These are phyloP conservation scores for Thermothelomyces thermophilus DNA, from an alignment of 2,329 filamentous ascomycete species.

Conservation along the genomic window DNA sequence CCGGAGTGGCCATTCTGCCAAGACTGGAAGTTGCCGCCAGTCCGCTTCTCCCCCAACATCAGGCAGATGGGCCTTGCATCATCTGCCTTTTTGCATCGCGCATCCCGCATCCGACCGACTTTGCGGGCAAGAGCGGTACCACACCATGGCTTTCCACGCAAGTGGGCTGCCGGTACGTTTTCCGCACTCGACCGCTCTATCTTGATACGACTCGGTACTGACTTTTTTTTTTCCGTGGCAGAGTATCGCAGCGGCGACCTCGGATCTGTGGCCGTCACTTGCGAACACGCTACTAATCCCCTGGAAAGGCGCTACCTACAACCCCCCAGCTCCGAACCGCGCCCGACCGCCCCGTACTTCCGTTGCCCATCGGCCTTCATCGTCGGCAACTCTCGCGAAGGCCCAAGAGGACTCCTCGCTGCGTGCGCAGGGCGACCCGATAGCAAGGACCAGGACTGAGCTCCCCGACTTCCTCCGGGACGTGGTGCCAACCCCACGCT, in stretches of 20 bases:
- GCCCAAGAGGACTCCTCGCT: background rate
- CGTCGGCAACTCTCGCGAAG: background rate
- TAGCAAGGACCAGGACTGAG: slow-evolving; percentile 16
- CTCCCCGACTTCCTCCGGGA: slow-evolving; percentile 33
- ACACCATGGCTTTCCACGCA: slow-evolving; percentile 27
- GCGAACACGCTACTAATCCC: slow-evolving; percentile 35
- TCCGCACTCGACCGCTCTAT: background rate
- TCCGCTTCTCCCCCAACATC: slow-evolving; percentile 11
- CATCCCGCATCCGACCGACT: slow-evolving; percentile 14
- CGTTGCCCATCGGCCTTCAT: background rate
- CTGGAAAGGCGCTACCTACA: slow-evolving; percentile 26
- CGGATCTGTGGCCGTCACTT: slow-evolving; percentile 42
- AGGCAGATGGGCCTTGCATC: slow-evolving; percentile 8
- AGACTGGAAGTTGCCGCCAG: background rate
- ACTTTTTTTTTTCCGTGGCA: slow-evolving; percentile 23
- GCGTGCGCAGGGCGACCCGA: background rate
- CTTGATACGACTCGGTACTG: background rate
- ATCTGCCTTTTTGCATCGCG: background rate
- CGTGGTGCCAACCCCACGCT: slow-evolving; percentile 21
- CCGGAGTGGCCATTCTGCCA: slow-evolving; percentile 5
- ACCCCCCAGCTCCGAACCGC: slow-evolving; percentile 5
- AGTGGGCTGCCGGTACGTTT: slow-evolving; percentile 27
- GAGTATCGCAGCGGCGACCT: slow-evolving; percentile 38
- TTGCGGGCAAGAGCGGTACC: slow-evolving; percentile 5
- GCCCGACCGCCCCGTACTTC: slow-evolving; percentile 4